Evolutionary conservation across 441 rosid species (phyloP), one percentile per base, ranked within the genome.

Genomic region (Viola pubescens): DNA sequence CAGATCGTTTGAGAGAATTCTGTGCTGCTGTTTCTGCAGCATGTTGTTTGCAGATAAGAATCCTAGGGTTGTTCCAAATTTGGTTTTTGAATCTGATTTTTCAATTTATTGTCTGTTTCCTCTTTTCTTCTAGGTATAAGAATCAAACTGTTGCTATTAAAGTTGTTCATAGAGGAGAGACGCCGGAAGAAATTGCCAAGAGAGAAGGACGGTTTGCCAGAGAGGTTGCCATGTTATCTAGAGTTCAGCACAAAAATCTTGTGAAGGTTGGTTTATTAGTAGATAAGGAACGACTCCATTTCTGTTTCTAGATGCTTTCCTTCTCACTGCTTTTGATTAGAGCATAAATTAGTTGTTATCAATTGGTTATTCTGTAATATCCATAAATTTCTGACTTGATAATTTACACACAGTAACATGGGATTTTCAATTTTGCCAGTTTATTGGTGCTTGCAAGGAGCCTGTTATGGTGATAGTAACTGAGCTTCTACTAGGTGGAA

Each of bases 401-500:
- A 16, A 16, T 16, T 16, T 16, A 16, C 34, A 26, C 34, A 26
- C 34, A 2, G 34, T 26, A 26, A 26, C 34, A 37, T 14, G 54
- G 53, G 42, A 37, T 61, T 9, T 48, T 57, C 4, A 49, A 14
- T 65, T 5, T 55, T 68, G 48, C 52, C 90, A 92, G 97, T 92
- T 89, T 71, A 78, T 92, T 52, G 98, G 98, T 63, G 96, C 98
- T 60, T 92, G 97, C 77, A 89, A 83, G 80, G 88, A 87, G 60
- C 96, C 96, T 0, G 76, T 81, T 62, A 92, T 92, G 98, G 98
- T 92, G 56, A 92, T 92, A 63, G 97, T 89, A 51, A 89, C 98
- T 0, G 98, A 92, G 79, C 94, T 92, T 46, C 75, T 92, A 56
- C 62, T 76, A 52, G 98, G 98, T 13, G 97, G 94, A 38, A 84